Percentiles rank a stretch among this genome's conserved stretches.
Conservation (phyloP, 1,139 yeast species). For the Blastobotrys aristatus region DNA sequence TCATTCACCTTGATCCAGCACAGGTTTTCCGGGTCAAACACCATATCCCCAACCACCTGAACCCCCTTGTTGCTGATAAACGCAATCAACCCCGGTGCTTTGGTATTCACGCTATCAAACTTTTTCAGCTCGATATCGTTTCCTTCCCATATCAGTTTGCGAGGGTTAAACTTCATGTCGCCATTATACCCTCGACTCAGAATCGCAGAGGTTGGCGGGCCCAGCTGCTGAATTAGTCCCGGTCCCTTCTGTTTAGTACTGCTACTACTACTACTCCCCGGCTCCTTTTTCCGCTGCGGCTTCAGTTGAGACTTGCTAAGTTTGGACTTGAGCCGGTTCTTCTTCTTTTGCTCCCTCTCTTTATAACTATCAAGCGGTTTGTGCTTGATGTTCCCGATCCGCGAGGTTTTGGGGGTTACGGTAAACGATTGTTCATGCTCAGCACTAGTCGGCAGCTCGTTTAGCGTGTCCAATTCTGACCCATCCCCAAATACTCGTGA, state of each 20-base stretch:
- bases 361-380: conserved; percentile 18
- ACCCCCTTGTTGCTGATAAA: conserved; percentile 33
- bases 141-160: conserved; percentile 59
- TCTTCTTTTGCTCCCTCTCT: conserved; percentile 8
- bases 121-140: conserved; percentile 53
- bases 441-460: conserved; percentile 29
- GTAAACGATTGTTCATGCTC: conserved; percentile 21
- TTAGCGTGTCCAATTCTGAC: conserved; percentile 32
- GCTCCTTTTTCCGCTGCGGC: conserved; percentile 12
- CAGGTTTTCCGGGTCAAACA: conserved; percentile 53
- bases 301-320: conserved; percentile 5
- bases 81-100: conserved; percentile 37
- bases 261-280: no score
- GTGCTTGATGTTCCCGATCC: conserved; percentile 8
- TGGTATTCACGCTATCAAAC: conserved; percentile 39
- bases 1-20: conserved; percentile 46
- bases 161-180: conserved; percentile 53
- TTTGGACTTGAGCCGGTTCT: background rate
- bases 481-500: conserved; percentile 32
- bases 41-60: conserved; percentile 49
- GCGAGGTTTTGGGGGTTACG: conserved; percentile 17
- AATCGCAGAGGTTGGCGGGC: conserved; percentile 25
- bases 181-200: conserved; percentile 30
- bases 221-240: conserved; percentile 36
- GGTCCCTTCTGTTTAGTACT: conserved; percentile 21